These are phyloP conservation scores for Hordeum pubiflorum DNA, from an alignment of 202 grass and related monocot species.

Conservation along the genomic window DNA sequence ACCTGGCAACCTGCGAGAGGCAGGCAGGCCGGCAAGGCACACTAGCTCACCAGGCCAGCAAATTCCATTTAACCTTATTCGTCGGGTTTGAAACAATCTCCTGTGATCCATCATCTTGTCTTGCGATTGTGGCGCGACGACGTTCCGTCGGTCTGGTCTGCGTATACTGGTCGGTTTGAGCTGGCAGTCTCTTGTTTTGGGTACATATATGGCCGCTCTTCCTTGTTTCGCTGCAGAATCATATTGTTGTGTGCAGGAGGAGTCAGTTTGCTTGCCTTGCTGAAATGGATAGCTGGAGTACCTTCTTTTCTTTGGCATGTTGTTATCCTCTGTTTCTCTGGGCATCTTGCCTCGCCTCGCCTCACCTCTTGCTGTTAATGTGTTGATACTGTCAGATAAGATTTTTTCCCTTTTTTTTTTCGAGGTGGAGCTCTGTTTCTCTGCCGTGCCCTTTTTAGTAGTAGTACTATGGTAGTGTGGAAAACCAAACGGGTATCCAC, in stretches of 20 bases:
- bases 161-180: background rate
- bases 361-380: background rate
- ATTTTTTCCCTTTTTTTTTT: too few species aligned
- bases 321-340: background rate
- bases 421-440: too few species aligned
- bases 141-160: background rate
- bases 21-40: background rate
- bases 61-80: slow-evolving; percentile 12
- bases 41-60: background rate
- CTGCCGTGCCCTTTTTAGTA: too few species aligned
- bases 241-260: slow-evolving; percentile 7
- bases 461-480: too few species aligned
- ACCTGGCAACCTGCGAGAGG: background rate
- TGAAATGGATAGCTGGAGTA: background rate
- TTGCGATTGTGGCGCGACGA: background rate
- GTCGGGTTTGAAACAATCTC: slow-evolving; percentile 29
- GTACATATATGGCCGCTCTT: slow-evolving; percentile 13
- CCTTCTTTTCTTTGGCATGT: background rate
- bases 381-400: background rate
- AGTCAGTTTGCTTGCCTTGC: background rate
- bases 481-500: too few species aligned
- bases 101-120: slow-evolving; percentile 3
- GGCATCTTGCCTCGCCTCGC: background rate
- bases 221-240: slow-evolving; percentile 11
- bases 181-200: background rate